Percentiles rank a stretch among this genome's conserved stretches.
phyloP scores from a whole-genome alignment of 345 rosid species.

The Sisymbrium altissimum region DNA sequence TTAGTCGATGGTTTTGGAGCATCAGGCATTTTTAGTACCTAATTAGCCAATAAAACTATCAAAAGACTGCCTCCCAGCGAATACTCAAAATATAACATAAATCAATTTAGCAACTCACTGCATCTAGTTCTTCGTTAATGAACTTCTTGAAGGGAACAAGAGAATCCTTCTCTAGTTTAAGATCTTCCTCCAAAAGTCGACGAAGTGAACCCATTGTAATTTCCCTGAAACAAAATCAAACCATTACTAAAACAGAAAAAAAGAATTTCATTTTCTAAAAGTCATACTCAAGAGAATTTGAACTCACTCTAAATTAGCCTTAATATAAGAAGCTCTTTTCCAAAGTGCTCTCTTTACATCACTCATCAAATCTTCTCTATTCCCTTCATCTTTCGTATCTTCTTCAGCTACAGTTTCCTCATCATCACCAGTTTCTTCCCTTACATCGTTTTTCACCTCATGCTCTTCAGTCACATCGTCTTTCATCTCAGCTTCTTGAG shows the following conservation, averaged over 20 bases:
- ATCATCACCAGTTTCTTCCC: conserved; percentile 22
- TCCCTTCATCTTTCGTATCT: conserved; percentile 33
- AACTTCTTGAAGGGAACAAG: conserved; percentile 75
- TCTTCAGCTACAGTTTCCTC: conserved; percentile 33
- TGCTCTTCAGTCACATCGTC: conserved; percentile 34
- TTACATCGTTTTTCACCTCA: conserved; percentile 39
- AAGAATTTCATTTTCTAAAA: neutral
- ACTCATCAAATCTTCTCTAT: conserved; percentile 45
- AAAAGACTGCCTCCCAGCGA: neutral
- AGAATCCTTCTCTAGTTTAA: conserved; percentile 51
- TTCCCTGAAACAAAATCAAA: conserved; percentile 35
- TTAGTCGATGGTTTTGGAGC: conserved; percentile 38
- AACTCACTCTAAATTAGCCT: conserved; percentile 65
- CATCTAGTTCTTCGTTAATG: conserved; percentile 58
- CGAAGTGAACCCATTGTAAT: conserved; percentile 80
- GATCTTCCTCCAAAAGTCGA: conserved; percentile 83
- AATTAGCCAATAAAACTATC: conserved; percentile 5
- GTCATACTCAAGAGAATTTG: neutral
- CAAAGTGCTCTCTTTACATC: conserved; percentile 52
- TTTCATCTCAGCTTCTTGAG: conserved; percentile 40
- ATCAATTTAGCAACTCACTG: conserved; percentile 37
- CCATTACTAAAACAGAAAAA: neutral
- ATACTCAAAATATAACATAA: neutral
- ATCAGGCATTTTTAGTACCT: conserved; percentile 25
- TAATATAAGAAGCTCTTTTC: conserved; percentile 58